Evolutionary conservation across 208 protist species (phyloP).

Genomic region (Acanthamoeba quina): DNA sequence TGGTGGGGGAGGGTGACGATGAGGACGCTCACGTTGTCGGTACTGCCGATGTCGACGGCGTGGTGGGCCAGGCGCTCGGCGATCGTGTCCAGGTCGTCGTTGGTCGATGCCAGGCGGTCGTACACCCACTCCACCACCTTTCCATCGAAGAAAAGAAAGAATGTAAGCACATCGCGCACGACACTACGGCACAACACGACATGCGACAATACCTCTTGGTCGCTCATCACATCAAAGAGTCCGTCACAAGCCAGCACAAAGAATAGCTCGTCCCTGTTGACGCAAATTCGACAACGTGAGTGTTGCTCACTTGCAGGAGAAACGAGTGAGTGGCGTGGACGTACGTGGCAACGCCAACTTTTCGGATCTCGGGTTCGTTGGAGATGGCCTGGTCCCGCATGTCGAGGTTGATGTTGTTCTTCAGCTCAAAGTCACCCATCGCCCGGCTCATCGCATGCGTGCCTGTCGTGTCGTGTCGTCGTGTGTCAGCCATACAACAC

Average conservation of each 20-base stretch:
- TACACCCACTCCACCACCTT: constrained; percentile 53
- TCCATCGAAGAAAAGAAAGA: too few species aligned
- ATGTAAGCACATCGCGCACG: background rate
- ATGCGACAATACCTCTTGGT: constrained; percentile 18
- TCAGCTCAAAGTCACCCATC: constrained; percentile 60
- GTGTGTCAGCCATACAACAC: background rate
- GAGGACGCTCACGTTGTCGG: constrained; percentile 55
- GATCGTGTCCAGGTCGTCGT: constrained; percentile 17
- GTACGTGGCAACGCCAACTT: background rate
- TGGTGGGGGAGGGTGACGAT: constrained; percentile 56
- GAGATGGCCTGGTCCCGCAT: constrained; percentile 71
- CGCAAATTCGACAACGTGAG: background rate
- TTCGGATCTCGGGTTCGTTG: constrained; percentile 55
- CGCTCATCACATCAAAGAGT: constrained; percentile 52
- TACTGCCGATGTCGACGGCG: constrained; percentile 51
- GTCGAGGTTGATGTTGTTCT: constrained; percentile 69
- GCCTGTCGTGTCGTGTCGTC: background rate
- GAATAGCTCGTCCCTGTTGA: constrained; percentile 25
- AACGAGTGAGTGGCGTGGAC: background rate
- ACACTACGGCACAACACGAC: background rate
- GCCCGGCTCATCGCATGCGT: constrained; percentile 62
- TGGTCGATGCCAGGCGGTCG: background rate
- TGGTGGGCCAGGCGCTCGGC: constrained; percentile 35
- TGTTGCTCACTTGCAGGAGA: background rate
- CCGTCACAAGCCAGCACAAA: constrained; percentile 56